phyloP scores from a whole-genome alignment of 306 rosid genomes.

The Medicago ruthenica region DNA sequence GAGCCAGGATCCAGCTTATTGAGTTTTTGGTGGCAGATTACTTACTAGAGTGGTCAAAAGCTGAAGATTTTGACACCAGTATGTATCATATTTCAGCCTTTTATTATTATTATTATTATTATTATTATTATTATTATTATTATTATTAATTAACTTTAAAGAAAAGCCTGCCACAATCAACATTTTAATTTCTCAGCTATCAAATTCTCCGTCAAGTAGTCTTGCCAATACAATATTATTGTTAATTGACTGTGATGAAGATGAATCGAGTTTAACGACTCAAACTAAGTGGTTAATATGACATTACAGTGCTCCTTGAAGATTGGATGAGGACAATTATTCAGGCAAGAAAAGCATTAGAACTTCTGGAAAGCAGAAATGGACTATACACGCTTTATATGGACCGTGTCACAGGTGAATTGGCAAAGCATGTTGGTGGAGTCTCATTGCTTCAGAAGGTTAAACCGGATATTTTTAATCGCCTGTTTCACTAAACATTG shows the following conservation, averaged over 20 bases:
- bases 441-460: conserved; percentile 59
- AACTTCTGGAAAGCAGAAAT: conserved; percentile 86
- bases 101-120: not conserved
- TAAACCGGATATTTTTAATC: conserved; percentile 60
- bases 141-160: not conserved
- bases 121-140: not conserved
- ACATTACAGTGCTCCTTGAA: conserved; percentile 64
- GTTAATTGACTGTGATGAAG: conserved; percentile 5
- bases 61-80: conserved; percentile 67
- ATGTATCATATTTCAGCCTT: conserved; percentile 43
- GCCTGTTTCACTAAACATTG: conserved; percentile 54
- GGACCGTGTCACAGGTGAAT: conserved; percentile 80
- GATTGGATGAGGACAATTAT: conserved; percentile 81
- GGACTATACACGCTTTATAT: conserved; percentile 77
- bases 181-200: not conserved
- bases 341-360: conserved; percentile 72
- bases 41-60: conserved; percentile 72
- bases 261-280: conserved; percentile 11
- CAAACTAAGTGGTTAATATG: conserved; percentile 32
- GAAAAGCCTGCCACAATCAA: not conserved
- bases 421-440: conserved; percentile 63
- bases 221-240: conserved; percentile 24
- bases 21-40: conserved; percentile 82
- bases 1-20: conserved; percentile 83
- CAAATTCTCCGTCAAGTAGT: conserved; percentile 13